Percentiles rank a stretch among this genome's conserved stretches.
Evolutionary conservation across 2,329 filamentous ascomycete species (phyloP).

Genomic region (Cytospora paraplurivora): DNA sequence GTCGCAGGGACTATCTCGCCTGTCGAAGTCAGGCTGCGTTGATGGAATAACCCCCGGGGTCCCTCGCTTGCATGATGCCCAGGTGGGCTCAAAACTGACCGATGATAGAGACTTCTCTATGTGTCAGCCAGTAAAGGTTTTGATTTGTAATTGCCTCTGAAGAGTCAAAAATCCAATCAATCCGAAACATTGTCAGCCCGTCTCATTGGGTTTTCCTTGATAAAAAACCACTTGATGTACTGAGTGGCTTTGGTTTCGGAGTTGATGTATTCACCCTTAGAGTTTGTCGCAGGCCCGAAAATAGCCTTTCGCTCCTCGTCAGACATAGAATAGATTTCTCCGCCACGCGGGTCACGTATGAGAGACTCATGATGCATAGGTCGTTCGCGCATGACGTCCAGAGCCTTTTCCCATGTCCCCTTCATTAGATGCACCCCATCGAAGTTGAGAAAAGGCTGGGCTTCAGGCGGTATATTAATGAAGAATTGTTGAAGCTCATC

Average conservation of each 20-base stretch:
- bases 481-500: not conserved
- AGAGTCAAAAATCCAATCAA: not conserved
- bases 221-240: not conserved
- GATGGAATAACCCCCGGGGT: not conserved
- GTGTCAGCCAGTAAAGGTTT: not conserved
- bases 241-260: not conserved
- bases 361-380: not conserved
- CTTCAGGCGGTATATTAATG: not conserved
- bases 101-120: slow-evolving; percentile 3
- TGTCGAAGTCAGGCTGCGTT: not conserved
- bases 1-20: not conserved
- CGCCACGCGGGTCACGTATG: not conserved
- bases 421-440: not conserved
- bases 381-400: slow-evolving; percentile 2
- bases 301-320: slow-evolving; percentile 1
- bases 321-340: not conserved
- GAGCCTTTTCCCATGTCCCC: not conserved
- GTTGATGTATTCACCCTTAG: not conserved
- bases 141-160: not conserved
- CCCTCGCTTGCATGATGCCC: not conserved
- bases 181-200: not conserved
- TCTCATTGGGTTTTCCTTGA: not conserved
- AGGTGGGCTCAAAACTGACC: not conserved
- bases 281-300: not conserved
- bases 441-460: not conserved